Evolutionary conservation across 345 rosid species (phyloP).

Genomic region (Dimocarpus longan): DNA sequence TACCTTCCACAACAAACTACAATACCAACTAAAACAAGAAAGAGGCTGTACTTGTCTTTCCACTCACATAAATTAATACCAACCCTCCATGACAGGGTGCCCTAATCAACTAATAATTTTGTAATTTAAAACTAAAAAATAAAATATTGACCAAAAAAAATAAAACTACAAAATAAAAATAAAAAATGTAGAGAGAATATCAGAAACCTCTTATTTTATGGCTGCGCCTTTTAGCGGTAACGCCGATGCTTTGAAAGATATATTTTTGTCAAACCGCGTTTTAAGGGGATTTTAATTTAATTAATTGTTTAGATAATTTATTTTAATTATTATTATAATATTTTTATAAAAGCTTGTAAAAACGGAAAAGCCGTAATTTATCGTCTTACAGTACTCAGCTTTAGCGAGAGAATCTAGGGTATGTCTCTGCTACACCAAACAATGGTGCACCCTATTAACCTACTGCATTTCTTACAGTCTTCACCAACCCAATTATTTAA

Average conservation of each 20-base stretch:
- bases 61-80: not conserved
- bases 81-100: not conserved
- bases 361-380: conserved; percentile 18
- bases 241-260: conserved; percentile 18
- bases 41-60: conserved; percentile 5
- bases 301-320: not conserved
- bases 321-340: not conserved
- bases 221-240: conserved; percentile 7
- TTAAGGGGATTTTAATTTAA: not conserved
- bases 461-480: not conserved
- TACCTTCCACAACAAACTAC: not conserved
- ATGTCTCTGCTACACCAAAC: not conserved
- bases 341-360: not conserved
- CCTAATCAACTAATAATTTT: not conserved
- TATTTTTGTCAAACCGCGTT: conserved; percentile 12
- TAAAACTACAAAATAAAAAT: too few species aligned
- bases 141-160: not conserved
- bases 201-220: not conserved
- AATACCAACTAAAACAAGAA: not conserved
- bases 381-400: not conserved
- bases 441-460: not conserved
- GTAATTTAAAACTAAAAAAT: not conserved
- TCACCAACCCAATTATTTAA: not conserved
- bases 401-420: conserved; percentile 21
- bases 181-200: not conserved